Conservation (phyloP, 1,139 yeast genomes). For the Lodderomyces metapsilosis region DNA sequence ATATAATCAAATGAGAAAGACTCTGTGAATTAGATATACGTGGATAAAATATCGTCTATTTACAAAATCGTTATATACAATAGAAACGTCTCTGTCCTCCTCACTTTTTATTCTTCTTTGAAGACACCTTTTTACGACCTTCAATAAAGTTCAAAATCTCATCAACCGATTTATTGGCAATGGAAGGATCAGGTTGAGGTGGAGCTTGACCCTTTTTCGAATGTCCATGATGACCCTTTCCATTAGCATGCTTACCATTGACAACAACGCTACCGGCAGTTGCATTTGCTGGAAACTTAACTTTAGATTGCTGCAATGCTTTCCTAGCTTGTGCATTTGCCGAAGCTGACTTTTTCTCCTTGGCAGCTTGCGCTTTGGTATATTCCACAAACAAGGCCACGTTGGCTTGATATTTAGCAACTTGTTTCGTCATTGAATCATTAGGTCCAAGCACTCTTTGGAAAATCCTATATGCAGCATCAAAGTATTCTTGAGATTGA, state of each 20-base stretch:
- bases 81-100: slow-evolving; percentile 6
- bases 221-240: slow-evolving; percentile 12
- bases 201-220: slow-evolving; percentile 28
- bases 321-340: slow-evolving; percentile 13
- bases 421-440: slow-evolving; percentile 61
- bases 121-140: slow-evolving; percentile 31
- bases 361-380: slow-evolving; percentile 29
- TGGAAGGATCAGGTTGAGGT: slow-evolving; percentile 46
- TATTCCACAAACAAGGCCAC: slow-evolving; percentile 41
- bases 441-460: slow-evolving; percentile 59
- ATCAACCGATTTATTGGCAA: slow-evolving; percentile 62
- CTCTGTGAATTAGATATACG: too few relatives aligned
- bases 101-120: slow-evolving; percentile 16
- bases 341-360: slow-evolving; percentile 20
- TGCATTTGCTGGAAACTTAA: neutral
- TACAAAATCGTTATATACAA: slow-evolving; percentile 4
- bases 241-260: slow-evolving; percentile 1
- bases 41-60: slow-evolving; percentile 2
- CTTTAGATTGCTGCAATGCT: slow-evolving; percentile 5
- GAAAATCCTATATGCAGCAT: slow-evolving; percentile 53
- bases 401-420: slow-evolving; percentile 60
- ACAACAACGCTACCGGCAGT: slow-evolving; percentile 4
- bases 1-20: slow-evolving; percentile 11
- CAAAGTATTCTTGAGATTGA: slow-evolving; percentile 54
- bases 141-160: slow-evolving; percentile 68